A percentile compares a stretch with the other conserved stretches of the same genome.
Evolutionary conservation across 129 eudicot genomes (phyloP).

Genomic region (Silybum marianum): DNA sequence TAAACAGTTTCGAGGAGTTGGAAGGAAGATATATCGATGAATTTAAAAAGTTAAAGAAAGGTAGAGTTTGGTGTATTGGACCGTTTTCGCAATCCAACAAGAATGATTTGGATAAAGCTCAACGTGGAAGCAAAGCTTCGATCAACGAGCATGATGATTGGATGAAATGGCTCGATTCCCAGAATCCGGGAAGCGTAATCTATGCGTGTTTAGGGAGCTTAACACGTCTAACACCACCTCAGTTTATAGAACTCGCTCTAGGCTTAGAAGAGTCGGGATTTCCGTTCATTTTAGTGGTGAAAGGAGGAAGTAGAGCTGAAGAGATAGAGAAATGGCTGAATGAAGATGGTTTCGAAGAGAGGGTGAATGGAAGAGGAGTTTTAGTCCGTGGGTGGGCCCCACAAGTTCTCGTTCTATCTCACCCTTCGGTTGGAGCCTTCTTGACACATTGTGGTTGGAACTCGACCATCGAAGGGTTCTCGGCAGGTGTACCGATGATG

Average conservation of each 20-base stretch:
- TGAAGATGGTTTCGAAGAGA: slow-evolving; percentile 28
- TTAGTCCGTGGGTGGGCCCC: slow-evolving; percentile 50
- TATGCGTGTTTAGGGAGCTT: slow-evolving; percentile 55
- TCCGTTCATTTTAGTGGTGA: slow-evolving; percentile 35
- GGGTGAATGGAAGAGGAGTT: slow-evolving; percentile 36
- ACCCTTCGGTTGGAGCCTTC: slow-evolving; percentile 42
- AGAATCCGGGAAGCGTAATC: slow-evolving; percentile 34
- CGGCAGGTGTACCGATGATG: slow-evolving; percentile 43
- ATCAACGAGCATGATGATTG: neutral
- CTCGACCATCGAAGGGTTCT: slow-evolving; percentile 48
- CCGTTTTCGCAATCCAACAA: slow-evolving; percentile 50
- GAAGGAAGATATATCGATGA: slow-evolving; percentile 43
- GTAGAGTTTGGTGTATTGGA: slow-evolving; percentile 56
- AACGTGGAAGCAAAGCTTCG: slow-evolving; percentile 44
- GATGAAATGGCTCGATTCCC: slow-evolving; percentile 50
- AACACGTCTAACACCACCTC: slow-evolving; percentile 27
- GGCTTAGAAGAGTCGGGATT: slow-evolving; percentile 29
- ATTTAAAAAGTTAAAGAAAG: slow-evolving; percentile 28
- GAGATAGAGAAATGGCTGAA: slow-evolving; percentile 38
- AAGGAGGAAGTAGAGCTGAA: slow-evolving; percentile 25
- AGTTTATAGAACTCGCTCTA: slow-evolving; percentile 40
- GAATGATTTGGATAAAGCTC: slow-evolving; percentile 40
- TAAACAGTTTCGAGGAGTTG: slow-evolving; percentile 55
- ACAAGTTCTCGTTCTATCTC: slow-evolving; percentile 43
- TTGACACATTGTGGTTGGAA: slow-evolving; percentile 60